Evolutionary conservation across 2,329 filamentous ascomycete species (phyloP), one percentile per base, ranked within the genome.

Genomic region (Xylariaceae sp.): DNA sequence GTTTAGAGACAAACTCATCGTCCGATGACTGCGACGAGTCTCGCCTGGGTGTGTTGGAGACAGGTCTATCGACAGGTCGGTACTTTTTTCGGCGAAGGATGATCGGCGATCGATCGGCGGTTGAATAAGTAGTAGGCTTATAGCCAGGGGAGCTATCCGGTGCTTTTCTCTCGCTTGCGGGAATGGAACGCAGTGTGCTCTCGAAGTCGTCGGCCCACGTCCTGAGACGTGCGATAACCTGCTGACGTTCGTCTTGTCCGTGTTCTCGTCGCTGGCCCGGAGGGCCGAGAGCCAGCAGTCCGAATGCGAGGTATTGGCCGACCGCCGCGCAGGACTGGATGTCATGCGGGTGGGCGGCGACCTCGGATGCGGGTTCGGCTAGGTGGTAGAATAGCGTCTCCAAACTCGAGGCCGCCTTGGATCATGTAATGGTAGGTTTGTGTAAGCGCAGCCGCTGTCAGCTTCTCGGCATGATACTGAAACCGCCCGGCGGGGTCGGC

Each of bases 341-440:
- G 49, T 65, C 27, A 10, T 58, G 37, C 20, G 47, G 51, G 45
- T 70, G 57, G 2, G 55, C 64, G 18, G 16, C 20, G 2, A 66
- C 64, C 49, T 72, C 65, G 0, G 49, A 47, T 8, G 23, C 39
- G 3, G 68, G 68, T 55, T 70, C 64, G 0, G 67, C 65, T 6
- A 73, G 45, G 49, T 72, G 65, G 50, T 69, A 74, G 26, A 60
- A 63, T 0, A 73, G 57, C 8, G 58, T 68, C 6, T 49, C 50
- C 70, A 55, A 76, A 77, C 50, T 75, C 70, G 6, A 79, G 66
- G 0, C 79, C 74, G 11, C 64, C 66, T 43, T 75, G 60, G 9
- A 81, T 71, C 72, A 82, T 82, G 62, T 81, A 80, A 29, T 76
- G 71, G 59, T 76, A 81, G 0, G 71, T 74, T 63, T 81, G 73